These are phyloP conservation scores for Talaromyces sp. DNA, from an alignment of 2,329 filamentous ascomycete genomes.

Conservation along the genomic window DNA sequence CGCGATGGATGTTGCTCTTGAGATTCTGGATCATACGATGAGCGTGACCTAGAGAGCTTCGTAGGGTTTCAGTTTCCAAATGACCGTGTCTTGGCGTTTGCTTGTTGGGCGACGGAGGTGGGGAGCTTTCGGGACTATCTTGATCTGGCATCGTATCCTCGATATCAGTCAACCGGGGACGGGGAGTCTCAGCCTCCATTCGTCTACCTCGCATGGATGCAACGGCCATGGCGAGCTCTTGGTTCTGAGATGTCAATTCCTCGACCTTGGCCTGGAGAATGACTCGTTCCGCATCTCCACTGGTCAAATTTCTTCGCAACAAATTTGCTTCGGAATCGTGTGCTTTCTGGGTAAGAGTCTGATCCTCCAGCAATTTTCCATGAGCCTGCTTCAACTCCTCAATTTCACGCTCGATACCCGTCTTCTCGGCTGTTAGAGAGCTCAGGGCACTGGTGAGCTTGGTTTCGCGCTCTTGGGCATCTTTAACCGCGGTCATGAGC, in stretches of 20 bases:
- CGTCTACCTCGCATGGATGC: conserved; percentile 64
- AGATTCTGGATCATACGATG: conserved; percentile 96
- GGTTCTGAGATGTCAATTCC: conserved; percentile 82
- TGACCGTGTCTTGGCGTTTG: conserved; percentile 84
- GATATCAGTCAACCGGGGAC: conserved; percentile 60
- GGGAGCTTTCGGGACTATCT: conserved; percentile 81
- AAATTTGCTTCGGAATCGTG: conserved; percentile 85
- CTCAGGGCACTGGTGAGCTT: conserved; percentile 72
- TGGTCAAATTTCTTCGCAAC: conserved; percentile 73
- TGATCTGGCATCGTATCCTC: conserved; percentile 65
- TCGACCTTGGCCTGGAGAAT: conserved; percentile 80
- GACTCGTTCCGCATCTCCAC: conserved; percentile 74
- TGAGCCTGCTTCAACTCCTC: conserved; percentile 83
- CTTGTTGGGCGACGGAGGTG: conserved; percentile 85
- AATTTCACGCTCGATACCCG: conserved; percentile 73
- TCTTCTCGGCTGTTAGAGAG: conserved; percentile 70
- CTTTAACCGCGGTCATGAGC: conserved; percentile 67
- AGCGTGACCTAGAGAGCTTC: conserved; percentile 88
- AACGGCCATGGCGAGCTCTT: conserved; percentile 82
- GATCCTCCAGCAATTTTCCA: conserved; percentile 76
- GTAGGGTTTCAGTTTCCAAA: conserved; percentile 92
- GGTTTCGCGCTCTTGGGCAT: conserved; percentile 77
- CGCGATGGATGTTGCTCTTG: conserved; percentile 89
- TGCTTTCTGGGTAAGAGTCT: conserved; percentile 70
- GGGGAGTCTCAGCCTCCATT: conserved; percentile 61